phyloP scores from a whole-genome alignment of 805 yeast genomes.

The Candida cerambycidarum region DNA sequence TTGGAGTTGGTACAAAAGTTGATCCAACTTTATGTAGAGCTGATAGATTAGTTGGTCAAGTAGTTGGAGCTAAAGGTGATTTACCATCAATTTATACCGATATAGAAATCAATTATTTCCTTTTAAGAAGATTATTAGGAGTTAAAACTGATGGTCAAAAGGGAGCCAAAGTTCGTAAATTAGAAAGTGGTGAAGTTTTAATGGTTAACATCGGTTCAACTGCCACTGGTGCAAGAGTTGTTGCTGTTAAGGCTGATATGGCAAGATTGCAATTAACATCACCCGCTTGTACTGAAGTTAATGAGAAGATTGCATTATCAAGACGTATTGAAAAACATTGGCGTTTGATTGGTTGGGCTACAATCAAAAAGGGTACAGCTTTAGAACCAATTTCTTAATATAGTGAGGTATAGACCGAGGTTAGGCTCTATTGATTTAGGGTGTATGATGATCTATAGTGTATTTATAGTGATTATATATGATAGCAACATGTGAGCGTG shows the following conservation, averaged over 20 bases:
- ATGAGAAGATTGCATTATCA: conserved; percentile 97
- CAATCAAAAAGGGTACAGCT: conserved; percentile 90
- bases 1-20: conserved; percentile 98
- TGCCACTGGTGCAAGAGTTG: conserved; percentile 98
- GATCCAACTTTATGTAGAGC: conserved; percentile 99
- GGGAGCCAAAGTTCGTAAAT: conserved; percentile 89
- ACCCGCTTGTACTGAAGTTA: conserved; percentile 98
- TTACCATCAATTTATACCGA: conserved; percentile 96
- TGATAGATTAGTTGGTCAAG: conserved; percentile 98
- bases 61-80: conserved; percentile 95
- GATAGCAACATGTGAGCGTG: too few relatives aligned
- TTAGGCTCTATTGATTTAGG: too few relatives aligned
- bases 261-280: conserved; percentile 95
- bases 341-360: conserved; percentile 99
- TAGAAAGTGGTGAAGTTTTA: conserved; percentile 90
- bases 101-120: conserved; percentile 94
- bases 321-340: conserved; percentile 99
- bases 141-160: conserved; percentile 97
- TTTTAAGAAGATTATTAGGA: conserved; percentile 94
- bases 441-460: too few relatives aligned
- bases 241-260: conserved; percentile 98
- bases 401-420: background rate
- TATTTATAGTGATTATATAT: too few relatives aligned
- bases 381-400: conserved; percentile 67
- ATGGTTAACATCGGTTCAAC: conserved; percentile 99